phyloP scores from a whole-genome alignment of 2,329 filamentous ascomycete species.

The Ceratocystis lukuohia region DNA sequence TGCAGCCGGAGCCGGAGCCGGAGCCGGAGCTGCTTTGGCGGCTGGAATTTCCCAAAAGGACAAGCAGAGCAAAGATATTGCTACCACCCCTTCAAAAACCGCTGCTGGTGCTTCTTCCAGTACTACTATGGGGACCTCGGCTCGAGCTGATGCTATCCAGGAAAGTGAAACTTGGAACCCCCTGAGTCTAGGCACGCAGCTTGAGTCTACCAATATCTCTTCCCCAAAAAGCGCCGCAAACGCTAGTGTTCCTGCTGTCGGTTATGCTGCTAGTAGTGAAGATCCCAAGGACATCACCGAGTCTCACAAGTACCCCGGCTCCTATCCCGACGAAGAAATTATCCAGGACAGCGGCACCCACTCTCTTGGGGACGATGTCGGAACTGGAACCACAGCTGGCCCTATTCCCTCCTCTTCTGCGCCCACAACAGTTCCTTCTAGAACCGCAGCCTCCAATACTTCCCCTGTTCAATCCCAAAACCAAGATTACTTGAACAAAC shows the following conservation, averaged over 20 bases:
- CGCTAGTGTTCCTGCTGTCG: background rate
- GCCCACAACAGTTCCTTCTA: background rate
- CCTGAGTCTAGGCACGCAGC: constrained; percentile 8
- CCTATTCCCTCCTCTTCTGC: background rate
- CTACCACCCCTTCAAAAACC: background rate
- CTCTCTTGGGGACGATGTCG: too few species aligned
- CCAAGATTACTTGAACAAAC: background rate
- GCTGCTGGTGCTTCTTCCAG: background rate
- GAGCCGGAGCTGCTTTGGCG: background rate
- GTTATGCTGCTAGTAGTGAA: background rate
- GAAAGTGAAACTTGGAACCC: constrained; percentile 12
- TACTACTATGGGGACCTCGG: background rate
- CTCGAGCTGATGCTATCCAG: background rate
- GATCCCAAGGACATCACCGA: background rate
- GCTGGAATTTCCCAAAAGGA: background rate
- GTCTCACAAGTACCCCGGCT: constrained; percentile 11
- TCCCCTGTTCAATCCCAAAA: background rate
- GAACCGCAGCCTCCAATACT: background rate
- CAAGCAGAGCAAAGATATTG: background rate
- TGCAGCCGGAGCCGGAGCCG: constrained; percentile 9
- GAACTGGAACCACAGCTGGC: background rate
- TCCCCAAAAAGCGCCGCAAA: background rate
- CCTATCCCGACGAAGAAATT: constrained; percentile 9
- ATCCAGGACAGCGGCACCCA: background rate
- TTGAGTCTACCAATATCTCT: background rate